Evolutionary conservation across 1,284 basidiomycete genomes (phyloP).

Genomic region (Leucoagaricus sp.): DNA sequence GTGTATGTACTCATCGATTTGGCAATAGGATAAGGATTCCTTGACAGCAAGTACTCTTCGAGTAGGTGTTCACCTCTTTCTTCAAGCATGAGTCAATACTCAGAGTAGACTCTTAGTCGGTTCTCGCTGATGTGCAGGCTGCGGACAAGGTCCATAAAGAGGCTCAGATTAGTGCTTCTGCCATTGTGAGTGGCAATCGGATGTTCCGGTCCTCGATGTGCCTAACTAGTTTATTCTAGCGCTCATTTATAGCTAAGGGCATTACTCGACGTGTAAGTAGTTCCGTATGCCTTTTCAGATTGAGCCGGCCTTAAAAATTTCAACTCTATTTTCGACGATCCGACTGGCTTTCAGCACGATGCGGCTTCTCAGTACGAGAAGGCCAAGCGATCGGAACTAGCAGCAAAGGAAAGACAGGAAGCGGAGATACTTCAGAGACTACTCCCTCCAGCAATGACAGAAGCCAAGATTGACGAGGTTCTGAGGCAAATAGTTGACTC

Average conservation of each 20-base stretch:
- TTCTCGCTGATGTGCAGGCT: conserved; percentile 67
- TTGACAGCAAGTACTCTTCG: conserved; percentile 59
- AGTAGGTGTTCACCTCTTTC: conserved; percentile 36
- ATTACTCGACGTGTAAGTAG: conserved; percentile 54
- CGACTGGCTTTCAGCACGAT: conserved; percentile 46
- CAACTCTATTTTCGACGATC: background rate
- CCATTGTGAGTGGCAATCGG: conserved; percentile 35
- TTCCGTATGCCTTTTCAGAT: background rate
- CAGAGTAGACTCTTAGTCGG: conserved; percentile 44
- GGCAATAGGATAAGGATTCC: conserved; percentile 41
- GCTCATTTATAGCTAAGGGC: conserved; percentile 57
- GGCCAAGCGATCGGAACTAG: conserved; percentile 65
- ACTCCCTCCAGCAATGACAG: conserved; percentile 59
- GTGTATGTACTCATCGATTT: conserved; percentile 3
- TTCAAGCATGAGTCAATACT: background rate
- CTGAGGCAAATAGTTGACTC: conserved; percentile 43
- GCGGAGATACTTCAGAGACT: conserved; percentile 53
- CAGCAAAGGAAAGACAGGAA: conserved; percentile 61
- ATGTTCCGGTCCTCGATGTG: background rate
- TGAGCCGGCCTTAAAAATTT: background rate
- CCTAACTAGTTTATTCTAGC: conserved; percentile 19
- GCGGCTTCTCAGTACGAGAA: conserved; percentile 55
- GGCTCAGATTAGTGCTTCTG: conserved; percentile 41
- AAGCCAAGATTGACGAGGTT: conserved; percentile 52
- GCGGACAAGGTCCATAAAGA: conserved; percentile 57